phyloP scores from a whole-genome alignment of 306 rosid species.

The Trifolium fragiferum region DNA sequence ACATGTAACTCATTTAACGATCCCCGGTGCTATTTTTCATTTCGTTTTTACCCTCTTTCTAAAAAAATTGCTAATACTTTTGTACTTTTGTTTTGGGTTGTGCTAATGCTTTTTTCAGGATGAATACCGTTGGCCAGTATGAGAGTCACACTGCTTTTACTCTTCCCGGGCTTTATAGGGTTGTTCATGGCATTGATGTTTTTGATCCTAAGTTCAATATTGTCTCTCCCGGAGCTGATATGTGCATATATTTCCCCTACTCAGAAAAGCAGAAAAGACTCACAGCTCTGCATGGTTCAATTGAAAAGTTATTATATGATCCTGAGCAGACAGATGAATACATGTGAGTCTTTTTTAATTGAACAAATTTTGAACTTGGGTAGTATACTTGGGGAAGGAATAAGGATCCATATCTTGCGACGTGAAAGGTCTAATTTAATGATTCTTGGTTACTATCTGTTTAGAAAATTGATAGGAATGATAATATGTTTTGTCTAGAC shows the following conservation, averaged over 20 bases:
- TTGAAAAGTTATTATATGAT: slow-evolving; percentile 72
- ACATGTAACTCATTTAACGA: background rate
- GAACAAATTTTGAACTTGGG: slow-evolving; percentile 12
- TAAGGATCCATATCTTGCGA: background rate
- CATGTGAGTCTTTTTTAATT: slow-evolving; percentile 60
- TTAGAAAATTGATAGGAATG: background rate
- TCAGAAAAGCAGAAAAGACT: slow-evolving; percentile 78
- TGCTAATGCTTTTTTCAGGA: slow-evolving; percentile 61
- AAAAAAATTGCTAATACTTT: background rate
- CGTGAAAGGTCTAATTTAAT: slow-evolving; percentile 25
- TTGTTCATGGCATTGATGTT: slow-evolving; percentile 95
- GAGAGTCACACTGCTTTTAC: slow-evolving; percentile 92
- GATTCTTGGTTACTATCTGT: background rate
- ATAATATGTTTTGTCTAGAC: background rate
- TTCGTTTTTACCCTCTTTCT: background rate
- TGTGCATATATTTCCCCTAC: slow-evolving; percentile 83
- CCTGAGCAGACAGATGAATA: slow-evolving; percentile 74
- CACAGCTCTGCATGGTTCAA: slow-evolving; percentile 79
- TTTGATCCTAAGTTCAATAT: slow-evolving; percentile 98
- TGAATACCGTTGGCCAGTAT: slow-evolving; percentile 90
- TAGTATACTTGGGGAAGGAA: slow-evolving; percentile 13
- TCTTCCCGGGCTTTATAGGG: slow-evolving; percentile 90
- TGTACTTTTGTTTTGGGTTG: background rate
- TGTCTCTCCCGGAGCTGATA: slow-evolving; percentile 97
- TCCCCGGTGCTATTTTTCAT: background rate